A percentile compares a stretch with the other conserved stretches of the same genome.
These are phyloP conservation scores for Ogataea corticis DNA, from an alignment of 805 yeast genomes.

Conservation along the genomic window DNA sequence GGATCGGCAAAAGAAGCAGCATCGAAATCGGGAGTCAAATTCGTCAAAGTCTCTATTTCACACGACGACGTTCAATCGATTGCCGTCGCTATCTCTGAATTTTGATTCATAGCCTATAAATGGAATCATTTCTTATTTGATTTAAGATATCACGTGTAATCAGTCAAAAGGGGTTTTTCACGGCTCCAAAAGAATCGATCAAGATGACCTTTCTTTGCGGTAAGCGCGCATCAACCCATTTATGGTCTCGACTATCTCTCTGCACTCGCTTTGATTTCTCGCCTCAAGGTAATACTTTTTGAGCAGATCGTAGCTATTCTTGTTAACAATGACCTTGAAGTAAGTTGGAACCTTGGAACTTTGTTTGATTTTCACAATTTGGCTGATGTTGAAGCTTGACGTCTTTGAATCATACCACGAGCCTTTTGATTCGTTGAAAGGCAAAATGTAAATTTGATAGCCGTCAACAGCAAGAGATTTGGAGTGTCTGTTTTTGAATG, in stretches of 20 bases:
- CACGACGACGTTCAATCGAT: conserved; percentile 97
- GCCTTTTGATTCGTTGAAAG: conserved; percentile 68
- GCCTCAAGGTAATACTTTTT: conserved; percentile 91
- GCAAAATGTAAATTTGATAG: conserved; percentile 86
- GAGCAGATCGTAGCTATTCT: conserved; percentile 52
- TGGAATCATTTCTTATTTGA: too few relatives aligned
- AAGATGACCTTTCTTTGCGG: conserved; percentile 3
- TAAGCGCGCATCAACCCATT: conserved; percentile 57
- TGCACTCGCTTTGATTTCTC: conserved; percentile 54
- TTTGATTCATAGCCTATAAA: conserved; percentile 24
- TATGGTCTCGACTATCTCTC: conserved; percentile 75
- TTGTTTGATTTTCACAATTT: conserved; percentile 72
- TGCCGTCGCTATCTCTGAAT: conserved; percentile 86
- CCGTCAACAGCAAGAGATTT: conserved; percentile 88
- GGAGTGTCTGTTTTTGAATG: conserved; percentile 77
- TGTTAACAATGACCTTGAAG: conserved; percentile 77
- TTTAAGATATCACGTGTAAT: too few relatives aligned
- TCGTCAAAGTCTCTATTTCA: conserved; percentile 84
- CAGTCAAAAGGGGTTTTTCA: too few relatives aligned
- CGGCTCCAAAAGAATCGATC: too few relatives aligned
- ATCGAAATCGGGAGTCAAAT: conserved; percentile 60
- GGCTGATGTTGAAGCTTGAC: conserved; percentile 81
- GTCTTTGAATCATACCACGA: conserved; percentile 76
- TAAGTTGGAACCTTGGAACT: conserved; percentile 73
- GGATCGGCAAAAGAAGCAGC: conserved; percentile 84